Evolutionary conservation across 345 rosid species (phyloP).

Genomic region (Zanthoxylum bungeanum): DNA sequence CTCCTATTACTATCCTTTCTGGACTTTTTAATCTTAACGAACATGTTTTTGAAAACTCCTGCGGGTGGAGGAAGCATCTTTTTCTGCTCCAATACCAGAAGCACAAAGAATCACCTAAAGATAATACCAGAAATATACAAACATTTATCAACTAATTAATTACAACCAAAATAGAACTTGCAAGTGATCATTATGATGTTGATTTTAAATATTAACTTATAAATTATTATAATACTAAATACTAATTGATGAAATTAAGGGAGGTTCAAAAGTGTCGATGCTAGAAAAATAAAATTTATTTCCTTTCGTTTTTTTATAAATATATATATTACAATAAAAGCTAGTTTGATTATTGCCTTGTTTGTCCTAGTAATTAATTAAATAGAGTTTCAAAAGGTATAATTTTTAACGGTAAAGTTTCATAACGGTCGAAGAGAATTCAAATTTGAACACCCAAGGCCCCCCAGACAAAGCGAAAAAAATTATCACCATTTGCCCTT

Average conservation of each 20-base stretch:
- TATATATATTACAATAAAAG: too few species aligned
- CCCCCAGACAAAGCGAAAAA: constrained; percentile 13
- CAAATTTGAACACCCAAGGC: constrained; percentile 28
- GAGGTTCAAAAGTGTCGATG: too few species aligned
- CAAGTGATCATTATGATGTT: too few species aligned
- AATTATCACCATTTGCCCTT: not conserved
- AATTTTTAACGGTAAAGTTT: constrained; percentile 8
- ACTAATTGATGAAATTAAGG: too few species aligned
- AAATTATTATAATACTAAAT: too few species aligned
- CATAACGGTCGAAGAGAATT: constrained; percentile 29
- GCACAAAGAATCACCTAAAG: constrained; percentile 15
- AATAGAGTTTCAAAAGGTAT: not conserved
- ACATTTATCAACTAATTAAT: not conserved
- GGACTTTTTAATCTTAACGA: constrained; percentile 47
- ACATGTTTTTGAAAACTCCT: constrained; percentile 35
- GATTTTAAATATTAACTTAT: too few species aligned
- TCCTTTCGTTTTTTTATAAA: too few species aligned
- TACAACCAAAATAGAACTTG: not conserved
- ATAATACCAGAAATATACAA: not conserved
- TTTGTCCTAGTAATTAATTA: too few species aligned
- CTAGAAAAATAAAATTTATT: too few species aligned
- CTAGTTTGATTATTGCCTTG: too few species aligned
- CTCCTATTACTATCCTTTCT: constrained; percentile 49
- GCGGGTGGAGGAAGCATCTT: constrained; percentile 44
- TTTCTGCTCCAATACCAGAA: constrained; percentile 15